A percentile compares a stretch with the other conserved stretches of the same genome.
phyloP scores from a whole-genome alignment of 345 rosid species.

The Durio zibethinus region DNA sequence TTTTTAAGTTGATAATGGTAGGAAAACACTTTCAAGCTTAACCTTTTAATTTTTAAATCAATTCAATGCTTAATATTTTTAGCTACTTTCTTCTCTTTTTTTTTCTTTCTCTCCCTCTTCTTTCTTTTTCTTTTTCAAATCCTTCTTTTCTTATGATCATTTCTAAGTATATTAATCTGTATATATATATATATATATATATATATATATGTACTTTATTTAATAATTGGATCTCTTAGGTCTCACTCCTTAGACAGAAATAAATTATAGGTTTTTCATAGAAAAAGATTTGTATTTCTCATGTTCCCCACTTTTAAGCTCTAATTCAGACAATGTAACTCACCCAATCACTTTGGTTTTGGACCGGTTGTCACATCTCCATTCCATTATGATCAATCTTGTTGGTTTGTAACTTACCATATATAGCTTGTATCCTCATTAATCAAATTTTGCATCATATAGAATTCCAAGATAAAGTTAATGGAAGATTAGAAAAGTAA shows the following conservation, averaged over 20 bases:
- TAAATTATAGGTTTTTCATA: neutral
- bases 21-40: no score
- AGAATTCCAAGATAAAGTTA: neutral
- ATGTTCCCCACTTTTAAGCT: neutral
- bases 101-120: no score
- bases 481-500: neutral
- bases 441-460: neutral
- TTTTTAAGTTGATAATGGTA: no score
- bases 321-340: neutral
- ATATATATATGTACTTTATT: neutral
- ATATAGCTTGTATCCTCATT: slow-evolving; percentile 11
- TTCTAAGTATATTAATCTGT: neutral
- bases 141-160: neutral
- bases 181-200: neutral
- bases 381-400: slow-evolving; percentile 13
- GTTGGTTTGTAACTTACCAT: slow-evolving; percentile 2
- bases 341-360: neutral
- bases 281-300: neutral
- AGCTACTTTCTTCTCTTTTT: no score
- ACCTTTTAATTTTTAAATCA: no score
- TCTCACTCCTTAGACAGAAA: neutral
- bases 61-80: no score
- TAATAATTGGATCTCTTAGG: neutral
- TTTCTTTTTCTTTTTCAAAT: neutral
- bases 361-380: slow-evolving; percentile 7